Evolutionary conservation across 257 asterid species (phyloP).

Genomic region (Solanum clarkiae): DNA sequence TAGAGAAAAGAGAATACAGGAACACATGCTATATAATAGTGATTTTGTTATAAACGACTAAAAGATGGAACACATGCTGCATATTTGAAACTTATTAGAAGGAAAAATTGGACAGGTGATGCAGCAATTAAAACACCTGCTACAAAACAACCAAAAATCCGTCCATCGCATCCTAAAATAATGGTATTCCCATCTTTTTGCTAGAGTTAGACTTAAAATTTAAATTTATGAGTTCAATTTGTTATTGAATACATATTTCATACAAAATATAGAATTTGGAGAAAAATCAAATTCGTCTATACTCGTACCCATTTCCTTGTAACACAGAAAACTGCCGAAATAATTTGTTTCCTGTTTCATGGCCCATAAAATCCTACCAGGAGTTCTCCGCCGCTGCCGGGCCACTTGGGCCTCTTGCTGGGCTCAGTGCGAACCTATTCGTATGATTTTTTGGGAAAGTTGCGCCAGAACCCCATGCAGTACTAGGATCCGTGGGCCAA

Average conservation of each 20-base stretch:
- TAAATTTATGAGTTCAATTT: background rate
- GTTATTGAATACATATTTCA: background rate
- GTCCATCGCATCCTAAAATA: background rate
- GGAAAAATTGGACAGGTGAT: conserved; percentile 43
- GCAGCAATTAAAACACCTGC: conserved; percentile 47
- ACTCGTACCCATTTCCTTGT: background rate
- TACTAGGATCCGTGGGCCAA: no score
- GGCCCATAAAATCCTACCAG: no score
- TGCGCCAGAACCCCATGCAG: no score
- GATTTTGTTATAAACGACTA: background rate
- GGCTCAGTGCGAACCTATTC: no score
- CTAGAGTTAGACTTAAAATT: no score
- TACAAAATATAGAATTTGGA: background rate
- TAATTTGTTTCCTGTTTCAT: no score
- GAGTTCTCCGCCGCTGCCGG: no score
- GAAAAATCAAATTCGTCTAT: accelerated
- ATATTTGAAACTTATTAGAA: background rate
- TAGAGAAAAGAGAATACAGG: background rate
- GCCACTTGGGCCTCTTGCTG: no score
- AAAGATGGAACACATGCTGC: background rate
- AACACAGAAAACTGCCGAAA: no score
- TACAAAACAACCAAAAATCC: conserved; percentile 51
- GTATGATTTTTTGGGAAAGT: no score
- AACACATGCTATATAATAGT: background rate
- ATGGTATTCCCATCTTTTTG: no score